Conservation (phyloP, 768 basidiomycete species). For the Boletus reticuloceps region DNA sequence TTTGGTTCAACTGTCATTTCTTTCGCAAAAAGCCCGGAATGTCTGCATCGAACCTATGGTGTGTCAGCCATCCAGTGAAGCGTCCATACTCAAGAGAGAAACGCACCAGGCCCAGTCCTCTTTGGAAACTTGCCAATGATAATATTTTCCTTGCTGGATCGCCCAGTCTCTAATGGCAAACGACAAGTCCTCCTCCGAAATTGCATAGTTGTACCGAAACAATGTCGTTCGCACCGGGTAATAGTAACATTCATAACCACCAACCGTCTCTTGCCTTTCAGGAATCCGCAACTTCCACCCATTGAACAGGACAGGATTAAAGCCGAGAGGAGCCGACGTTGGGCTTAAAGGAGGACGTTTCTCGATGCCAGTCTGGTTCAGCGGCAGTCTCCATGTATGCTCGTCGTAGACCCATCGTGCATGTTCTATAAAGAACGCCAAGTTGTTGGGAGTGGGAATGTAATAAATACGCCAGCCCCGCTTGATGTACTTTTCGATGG, state of each 20-base stretch:
- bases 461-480: conserved; percentile 33
- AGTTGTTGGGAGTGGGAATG: background rate
- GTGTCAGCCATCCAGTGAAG: background rate
- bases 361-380: too few relatives aligned
- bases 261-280: accelerated
- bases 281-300: conserved; percentile 12
- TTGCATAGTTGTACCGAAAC: conserved; percentile 26
- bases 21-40: conserved; percentile 8
- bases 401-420: conserved; percentile 34
- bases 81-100: background rate
- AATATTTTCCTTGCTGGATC: background rate
- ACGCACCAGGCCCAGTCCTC: conserved; percentile 23
- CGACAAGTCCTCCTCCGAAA: conserved; percentile 10
- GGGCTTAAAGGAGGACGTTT: too few relatives aligned
- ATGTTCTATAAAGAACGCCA: conserved; percentile 13
- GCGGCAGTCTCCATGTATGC: background rate
- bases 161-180: conserved; percentile 5
- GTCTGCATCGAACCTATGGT: conserved; percentile 21
- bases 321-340: too few relatives aligned
- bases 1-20: too few relatives aligned
- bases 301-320: conserved; percentile 3
- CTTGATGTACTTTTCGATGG: conserved; percentile 32
- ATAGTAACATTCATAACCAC: background rate
- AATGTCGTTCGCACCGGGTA: conserved; percentile 14
- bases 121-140: background rate